Evolutionary conservation across 495 filamentous ascomycete genomes (phyloP), one percentile per base, ranked within the genome.

Genomic region (Diplogelasinospora grovesii): DNA sequence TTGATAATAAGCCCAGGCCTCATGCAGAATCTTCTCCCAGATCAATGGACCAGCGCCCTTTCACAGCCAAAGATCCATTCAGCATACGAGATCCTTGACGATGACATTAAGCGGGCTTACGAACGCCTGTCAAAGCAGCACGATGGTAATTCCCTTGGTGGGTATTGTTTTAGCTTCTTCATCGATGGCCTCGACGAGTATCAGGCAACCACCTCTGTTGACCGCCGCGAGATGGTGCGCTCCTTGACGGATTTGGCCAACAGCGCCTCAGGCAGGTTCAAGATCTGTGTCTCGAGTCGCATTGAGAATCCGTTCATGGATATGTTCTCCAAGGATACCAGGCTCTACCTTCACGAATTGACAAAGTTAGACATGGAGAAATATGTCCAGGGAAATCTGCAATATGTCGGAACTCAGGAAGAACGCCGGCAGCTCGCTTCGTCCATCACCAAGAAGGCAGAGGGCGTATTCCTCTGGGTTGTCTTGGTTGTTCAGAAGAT

Each of bases 211-310:
- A 4, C 10, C 3, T 34, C 35, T 9, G 13, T 34, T 8, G 48
- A 52, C 28, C 23, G 20, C 13, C 43, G 22, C 26, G 24, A 8
- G 11, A 19, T 52, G 24, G 36, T 47, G 7, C 18, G 44, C 3
- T 26, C 30, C 11, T 23, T 47, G 3, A 3, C 8, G 1, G n/a
- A 10, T 15, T 52, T 35, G 48, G 29, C 14, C 0, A 13, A 24
- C 46, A 7, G 23, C 51, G 8, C 18, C 7, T 39, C 36, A 14
- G 37, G 9, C 5, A 8, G 54, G 33, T 40, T 70, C 27, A 69
- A 70, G 39, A 11, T 69, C 15, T 73, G 67, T 41, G 54, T 64
- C 2, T 65, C 65, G 11, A 73, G 68, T 45, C 51, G 68, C 10
- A 61, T 64, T 5, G 56, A 59, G 48, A 61, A 61, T 18, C 35